phyloP scores from a whole-genome alignment of 2,329 filamentous ascomycete genomes.

The Gliomastix tumulicola region DNA sequence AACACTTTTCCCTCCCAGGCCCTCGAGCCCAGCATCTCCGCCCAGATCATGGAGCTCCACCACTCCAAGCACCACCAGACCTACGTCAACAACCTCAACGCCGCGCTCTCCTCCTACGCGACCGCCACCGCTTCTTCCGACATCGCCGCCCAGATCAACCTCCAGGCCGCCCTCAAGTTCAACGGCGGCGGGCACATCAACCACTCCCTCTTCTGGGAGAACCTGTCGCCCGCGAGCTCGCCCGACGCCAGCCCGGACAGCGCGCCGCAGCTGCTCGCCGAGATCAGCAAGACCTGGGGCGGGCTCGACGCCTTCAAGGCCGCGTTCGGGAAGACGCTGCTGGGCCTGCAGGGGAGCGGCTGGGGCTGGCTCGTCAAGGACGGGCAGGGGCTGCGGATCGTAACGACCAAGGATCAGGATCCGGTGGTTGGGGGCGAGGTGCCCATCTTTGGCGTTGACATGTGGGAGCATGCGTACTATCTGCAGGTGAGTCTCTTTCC shows the following conservation, averaged over 20 bases:
- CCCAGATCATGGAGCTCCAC: conserved; percentile 76
- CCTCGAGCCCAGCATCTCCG: conserved; percentile 66
- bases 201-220: conserved; percentile 89
- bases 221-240: conserved; percentile 57
- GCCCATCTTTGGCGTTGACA: conserved; percentile 75
- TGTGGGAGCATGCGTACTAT: conserved; percentile 95
- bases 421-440: conserved; percentile 57
- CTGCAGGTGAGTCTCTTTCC: conserved; percentile 56
- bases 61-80: conserved; percentile 74
- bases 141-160: conserved; percentile 55
- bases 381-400: conserved; percentile 55
- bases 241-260: conserved; percentile 46
- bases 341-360: conserved; percentile 74
- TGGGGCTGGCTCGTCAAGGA: conserved; percentile 83
- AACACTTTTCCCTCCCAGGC: no score
- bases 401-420: conserved; percentile 84
- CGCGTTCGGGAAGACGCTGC: conserved; percentile 56
- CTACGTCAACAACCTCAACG: conserved; percentile 72
- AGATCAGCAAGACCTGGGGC: conserved; percentile 63
- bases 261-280: conserved; percentile 51
- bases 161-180: conserved; percentile 73
- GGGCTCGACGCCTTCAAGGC: conserved; percentile 57
- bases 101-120: conserved; percentile 52
- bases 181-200: conserved; percentile 92
- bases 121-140: conserved; percentile 49